phyloP scores from a whole-genome alignment of 2,329 filamentous ascomycete genomes.

The Aplosporella prunicola region DNA sequence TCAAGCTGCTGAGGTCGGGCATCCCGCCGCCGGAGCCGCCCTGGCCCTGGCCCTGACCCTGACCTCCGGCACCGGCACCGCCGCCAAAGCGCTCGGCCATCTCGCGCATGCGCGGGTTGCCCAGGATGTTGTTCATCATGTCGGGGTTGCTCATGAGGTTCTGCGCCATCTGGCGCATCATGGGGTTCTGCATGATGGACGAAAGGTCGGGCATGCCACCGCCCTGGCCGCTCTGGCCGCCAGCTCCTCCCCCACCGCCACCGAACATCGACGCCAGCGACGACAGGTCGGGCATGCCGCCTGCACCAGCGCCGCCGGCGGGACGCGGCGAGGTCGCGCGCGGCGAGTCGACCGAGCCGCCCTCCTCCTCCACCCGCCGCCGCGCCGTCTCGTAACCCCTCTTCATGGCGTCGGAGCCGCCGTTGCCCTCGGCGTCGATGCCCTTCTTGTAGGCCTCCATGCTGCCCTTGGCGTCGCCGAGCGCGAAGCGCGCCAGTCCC shows the following conservation, averaged over 20 bases:
- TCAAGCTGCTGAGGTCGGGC: slow-evolving; percentile 76
- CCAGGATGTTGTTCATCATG: slow-evolving; percentile 85
- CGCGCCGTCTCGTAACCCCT: slow-evolving; percentile 93
- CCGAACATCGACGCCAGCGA: slow-evolving; percentile 38
- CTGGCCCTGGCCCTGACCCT: slow-evolving; percentile 22
- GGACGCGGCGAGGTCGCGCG: slow-evolving; percentile 23
- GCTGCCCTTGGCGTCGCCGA: slow-evolving; percentile 80
- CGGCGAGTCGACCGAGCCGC: slow-evolving; percentile 42
- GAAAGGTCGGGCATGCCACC: slow-evolving; percentile 82
- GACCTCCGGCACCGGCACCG: slow-evolving; percentile 30
- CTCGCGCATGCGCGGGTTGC: slow-evolving; percentile 76
- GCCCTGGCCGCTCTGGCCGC: slow-evolving; percentile 50
- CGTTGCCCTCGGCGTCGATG: slow-evolving; percentile 88
- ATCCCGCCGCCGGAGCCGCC: slow-evolving; percentile 54
- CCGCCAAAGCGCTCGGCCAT: slow-evolving; percentile 74
- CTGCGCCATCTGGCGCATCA: slow-evolving; percentile 96
- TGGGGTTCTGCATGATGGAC: slow-evolving; percentile 91
- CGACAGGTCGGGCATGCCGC: slow-evolving; percentile 36
- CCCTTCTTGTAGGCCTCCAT: slow-evolving; percentile 93
- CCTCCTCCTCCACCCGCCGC: slow-evolving; percentile 74
- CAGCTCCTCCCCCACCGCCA: too few species aligned
- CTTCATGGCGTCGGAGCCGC: slow-evolving; percentile 94
- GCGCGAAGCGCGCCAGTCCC: slow-evolving; percentile 81
- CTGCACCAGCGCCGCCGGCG: slow-evolving; percentile 22
- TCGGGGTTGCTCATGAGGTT: slow-evolving; percentile 96